Evolutionary conservation across 2,329 filamentous ascomycete species (phyloP), one percentile per base, ranked within the genome.

Genomic region (Dothideomycetes sp.): DNA sequence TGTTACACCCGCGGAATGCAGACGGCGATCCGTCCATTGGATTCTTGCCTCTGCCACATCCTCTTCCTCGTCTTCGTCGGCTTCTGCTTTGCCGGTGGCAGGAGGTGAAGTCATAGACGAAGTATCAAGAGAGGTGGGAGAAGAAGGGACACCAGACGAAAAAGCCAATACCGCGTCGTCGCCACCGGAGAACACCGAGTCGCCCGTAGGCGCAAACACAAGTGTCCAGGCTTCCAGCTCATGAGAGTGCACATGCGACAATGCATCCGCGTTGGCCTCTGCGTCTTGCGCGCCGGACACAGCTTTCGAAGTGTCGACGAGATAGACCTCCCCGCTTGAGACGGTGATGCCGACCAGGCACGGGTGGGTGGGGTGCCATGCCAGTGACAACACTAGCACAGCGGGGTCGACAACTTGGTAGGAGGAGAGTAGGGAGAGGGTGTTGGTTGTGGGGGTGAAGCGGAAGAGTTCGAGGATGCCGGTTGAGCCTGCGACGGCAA

Each of bases 1-100:
- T 0, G 88, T 94, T 1, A 96, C 83, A 9, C 91, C 89, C 2
- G 87, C 86, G n/a, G 69, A 68, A 52, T 94, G 86, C 12, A 72
- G 69, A 45, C 69, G 78, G 16, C 64, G 62, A 49, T 78, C 73
- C 37, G 61, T 60, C 63, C 64, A 67, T 14, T 46, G 44, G 16
- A 41, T 19, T 9, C 8, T 11, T 5, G 31, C 12, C 9, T 37
- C 17, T 31, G 27, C 17, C 15, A 5, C 30, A 7, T 36, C 33
- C 17, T 24, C 38, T 16, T 30, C 31, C 11, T 17, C 14, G 14
- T 33, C 33, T 14, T 14, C 11, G 11, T 35, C 11, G 18, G 18
- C 34, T 17, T 10, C 19, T 5, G 29, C 31, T 5, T n/a, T 42
- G 10, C 30, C 38, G 0, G 45, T 11, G 12, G 40, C 3, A 57